Conservation (phyloP, 2,329 filamentous ascomycete species). For the Lomentospora prolificans region DNA sequence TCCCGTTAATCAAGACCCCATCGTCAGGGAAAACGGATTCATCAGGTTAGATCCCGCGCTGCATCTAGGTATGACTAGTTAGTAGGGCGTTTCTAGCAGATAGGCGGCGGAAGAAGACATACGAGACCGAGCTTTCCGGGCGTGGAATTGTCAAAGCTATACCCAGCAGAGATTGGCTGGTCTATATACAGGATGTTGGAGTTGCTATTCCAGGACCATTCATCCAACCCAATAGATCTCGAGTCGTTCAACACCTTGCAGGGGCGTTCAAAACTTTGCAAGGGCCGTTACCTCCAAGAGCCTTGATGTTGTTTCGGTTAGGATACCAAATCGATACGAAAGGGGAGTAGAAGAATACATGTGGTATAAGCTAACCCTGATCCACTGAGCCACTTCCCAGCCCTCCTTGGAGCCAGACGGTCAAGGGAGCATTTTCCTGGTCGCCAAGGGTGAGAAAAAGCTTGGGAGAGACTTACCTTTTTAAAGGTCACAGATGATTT, state of each 20-base stretch:
- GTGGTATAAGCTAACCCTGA: slow-evolving; percentile 29
- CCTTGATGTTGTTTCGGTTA: background rate
- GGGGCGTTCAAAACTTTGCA: slow-evolving; percentile 40
- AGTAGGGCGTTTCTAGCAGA: too few species aligned
- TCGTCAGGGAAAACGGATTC: background rate
- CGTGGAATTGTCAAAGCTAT: slow-evolving; percentile 54
- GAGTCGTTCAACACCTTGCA: slow-evolving; percentile 40
- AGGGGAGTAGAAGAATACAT: background rate
- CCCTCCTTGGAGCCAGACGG: slow-evolving; percentile 58
- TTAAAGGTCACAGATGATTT: too few species aligned
- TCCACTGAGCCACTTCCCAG: slow-evolving; percentile 56
- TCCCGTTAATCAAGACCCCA: slow-evolving; percentile 11
- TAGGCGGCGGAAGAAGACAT: too few species aligned
- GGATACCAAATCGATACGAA: background rate
- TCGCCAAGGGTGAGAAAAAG: slow-evolving; percentile 33
- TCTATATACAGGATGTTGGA: slow-evolving; percentile 48
- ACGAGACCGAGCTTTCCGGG: slow-evolving; percentile 49
- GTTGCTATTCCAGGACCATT: slow-evolving; percentile 56
- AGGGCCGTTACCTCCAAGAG: slow-evolving; percentile 39
- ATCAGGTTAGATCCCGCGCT: background rate
- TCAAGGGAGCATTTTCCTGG: background rate
- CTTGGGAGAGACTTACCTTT: slow-evolving; percentile 43
- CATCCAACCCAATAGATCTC: slow-evolving; percentile 45
- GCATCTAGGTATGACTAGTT: background rate
- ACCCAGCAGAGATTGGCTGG: slow-evolving; percentile 59